These are phyloP conservation scores for Corchorus olitorius DNA, from an alignment of 345 rosid genomes.

Conservation along the genomic window DNA sequence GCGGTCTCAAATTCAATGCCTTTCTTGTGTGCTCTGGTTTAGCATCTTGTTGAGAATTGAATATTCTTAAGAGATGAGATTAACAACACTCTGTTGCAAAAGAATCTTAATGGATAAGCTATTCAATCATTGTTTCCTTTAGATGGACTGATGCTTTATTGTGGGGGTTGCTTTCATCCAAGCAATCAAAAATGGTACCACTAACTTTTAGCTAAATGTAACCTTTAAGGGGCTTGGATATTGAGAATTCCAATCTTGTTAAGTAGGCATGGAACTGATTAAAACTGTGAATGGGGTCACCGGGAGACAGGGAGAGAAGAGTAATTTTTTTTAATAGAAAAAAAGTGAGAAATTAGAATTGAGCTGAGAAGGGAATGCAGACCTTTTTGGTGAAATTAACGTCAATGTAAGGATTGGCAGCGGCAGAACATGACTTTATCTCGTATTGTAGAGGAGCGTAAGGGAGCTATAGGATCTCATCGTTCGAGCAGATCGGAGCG, in stretches of 20 bases:
- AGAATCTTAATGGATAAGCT: neutral
- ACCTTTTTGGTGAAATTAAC: too few relatives aligned
- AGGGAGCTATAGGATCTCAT: too few relatives aligned
- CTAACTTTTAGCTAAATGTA: neutral
- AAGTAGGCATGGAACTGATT: neutral
- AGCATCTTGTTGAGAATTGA: neutral
- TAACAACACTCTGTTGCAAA: neutral
- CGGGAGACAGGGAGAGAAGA: too few relatives aligned
- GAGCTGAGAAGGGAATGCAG: too few relatives aligned
- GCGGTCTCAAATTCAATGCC: neutral
- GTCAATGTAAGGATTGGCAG: too few relatives aligned
- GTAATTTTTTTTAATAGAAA: too few relatives aligned
- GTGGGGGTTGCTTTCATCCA: neutral
- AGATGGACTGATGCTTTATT: neutral
- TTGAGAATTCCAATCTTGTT: slow-evolving; percentile 16
- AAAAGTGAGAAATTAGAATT: too few relatives aligned
- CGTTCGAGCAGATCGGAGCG: too few relatives aligned
- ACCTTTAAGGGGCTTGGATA: neutral
- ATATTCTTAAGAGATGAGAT: neutral
- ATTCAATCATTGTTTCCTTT: neutral
- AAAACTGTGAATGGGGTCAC: too few relatives aligned
- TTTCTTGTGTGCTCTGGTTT: neutral
- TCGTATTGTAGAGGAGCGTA: too few relatives aligned
- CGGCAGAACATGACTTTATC: too few relatives aligned
- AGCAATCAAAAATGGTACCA: neutral